Base-by-base conservation (phyloP, 805 yeast species). In the Helenozyma rhizophorensis region DNA sequence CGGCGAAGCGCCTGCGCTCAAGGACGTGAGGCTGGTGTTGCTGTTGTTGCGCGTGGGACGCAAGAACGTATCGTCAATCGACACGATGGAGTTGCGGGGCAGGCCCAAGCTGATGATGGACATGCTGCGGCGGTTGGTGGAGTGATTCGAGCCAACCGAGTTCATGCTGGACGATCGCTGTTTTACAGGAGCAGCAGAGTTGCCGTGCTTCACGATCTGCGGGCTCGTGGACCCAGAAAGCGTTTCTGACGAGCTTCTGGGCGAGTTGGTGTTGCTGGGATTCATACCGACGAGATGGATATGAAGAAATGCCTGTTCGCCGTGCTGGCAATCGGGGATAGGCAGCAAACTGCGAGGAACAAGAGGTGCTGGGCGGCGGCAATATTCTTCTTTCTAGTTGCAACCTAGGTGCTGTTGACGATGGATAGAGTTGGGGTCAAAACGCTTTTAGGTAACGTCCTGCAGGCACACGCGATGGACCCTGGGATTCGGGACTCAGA, bases 61-160 rank as follows among this genome's bases (percentile, higher is more conserved):
- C 13, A 45, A 29, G 28, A 48, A 37, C 23, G 37, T 41, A 33
- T 65, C 72, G 33, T 65, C 72, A 2, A 59, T 49, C 9, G 66
- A 59, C 4, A 60, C 63, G 11, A 65, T 64, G 17, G 66, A 60
- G 40, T 65, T 65, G 25, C 70, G 49, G 3, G 69, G 68, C 43
- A 61, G 55, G 28, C 60, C 70, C 30, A 63, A 37, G 43, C 65
- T 56, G 13, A 56, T 58, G 9, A 63, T 54, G 10, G 66, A 58
- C 54, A 62, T 51, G 40, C 65, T 57, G 25, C 70, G 43, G 14
- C 49, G 47, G 21, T 52, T 50, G 21, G 45, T 49, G 29, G 57
- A 53, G 17, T 53, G 58, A 23, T 45, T 47, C 11, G 63, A 58
- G 9, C 53, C 40, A 11, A 48, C 48, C 13, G 62, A 56, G 37